These are phyloP conservation scores for Cryptosporidium baileyi DNA, from an alignment of 169 alveolate genomes.

Conservation along the genomic window DNA sequence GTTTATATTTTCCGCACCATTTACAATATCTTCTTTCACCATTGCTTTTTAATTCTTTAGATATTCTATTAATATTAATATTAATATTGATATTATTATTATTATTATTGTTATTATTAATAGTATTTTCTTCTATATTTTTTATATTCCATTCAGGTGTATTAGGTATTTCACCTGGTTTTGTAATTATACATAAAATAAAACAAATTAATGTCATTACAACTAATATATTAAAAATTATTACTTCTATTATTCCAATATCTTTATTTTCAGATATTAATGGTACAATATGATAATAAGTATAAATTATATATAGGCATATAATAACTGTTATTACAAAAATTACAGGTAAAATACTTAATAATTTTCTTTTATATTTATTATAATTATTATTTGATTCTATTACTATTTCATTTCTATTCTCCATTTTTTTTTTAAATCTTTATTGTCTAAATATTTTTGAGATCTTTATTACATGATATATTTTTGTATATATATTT, in stretches of 20 bases:
- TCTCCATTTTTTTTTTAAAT: slow-evolving; percentile 17
- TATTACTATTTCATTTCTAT: background rate
- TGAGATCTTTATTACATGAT: background rate
- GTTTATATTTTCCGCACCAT: slow-evolving; percentile 81
- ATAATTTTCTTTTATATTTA: slow-evolving; percentile 3
- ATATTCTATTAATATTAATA: background rate
- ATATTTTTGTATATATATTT: background rate
- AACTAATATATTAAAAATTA: slow-evolving; percentile 67
- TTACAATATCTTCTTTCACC: slow-evolving; percentile 75
- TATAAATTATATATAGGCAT: slow-evolving; percentile 31
- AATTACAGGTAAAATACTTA: slow-evolving; percentile 31
- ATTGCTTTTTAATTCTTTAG: slow-evolving; percentile 47
- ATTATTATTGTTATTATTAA: background rate
- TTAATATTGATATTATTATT: background rate
- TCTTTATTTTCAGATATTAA: background rate
- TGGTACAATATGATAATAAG: slow-evolving; percentile 46
- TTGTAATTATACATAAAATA: slow-evolving; percentile 78
- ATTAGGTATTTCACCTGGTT: slow-evolving; percentile 86
- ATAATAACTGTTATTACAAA: slow-evolving; percentile 20
- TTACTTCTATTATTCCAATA: slow-evolving; percentile 66
- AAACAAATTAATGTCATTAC: slow-evolving; percentile 79
- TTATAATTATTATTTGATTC: background rate
- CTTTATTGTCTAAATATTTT: background rate
- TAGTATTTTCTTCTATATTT: background rate
- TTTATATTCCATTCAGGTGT: slow-evolving; percentile 82